These are phyloP conservation scores for Mycosphaerella arachidis DNA, from an alignment of 2,329 filamentous ascomycete genomes.

Conservation along the genomic window DNA sequence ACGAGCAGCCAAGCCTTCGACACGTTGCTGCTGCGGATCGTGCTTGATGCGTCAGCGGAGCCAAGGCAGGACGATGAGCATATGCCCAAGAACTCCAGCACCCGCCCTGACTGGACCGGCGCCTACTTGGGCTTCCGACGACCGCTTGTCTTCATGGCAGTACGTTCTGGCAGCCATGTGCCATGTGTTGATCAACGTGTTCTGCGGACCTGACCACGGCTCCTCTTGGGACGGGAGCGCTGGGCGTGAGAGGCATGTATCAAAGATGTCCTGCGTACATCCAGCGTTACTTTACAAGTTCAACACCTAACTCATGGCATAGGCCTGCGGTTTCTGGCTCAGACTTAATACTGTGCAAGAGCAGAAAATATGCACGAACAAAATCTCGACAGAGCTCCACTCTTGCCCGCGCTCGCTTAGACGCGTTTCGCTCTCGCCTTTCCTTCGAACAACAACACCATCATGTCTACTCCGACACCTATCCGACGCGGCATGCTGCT, in stretches of 20 bases:
- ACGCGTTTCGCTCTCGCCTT: too few species aligned
- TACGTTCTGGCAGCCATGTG: not conserved
- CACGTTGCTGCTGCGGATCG: not conserved
- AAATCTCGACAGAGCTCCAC: too few species aligned
- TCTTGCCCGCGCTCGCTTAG: too few species aligned
- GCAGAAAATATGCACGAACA: too few species aligned
- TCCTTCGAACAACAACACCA: too few species aligned
- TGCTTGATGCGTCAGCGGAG: not conserved
- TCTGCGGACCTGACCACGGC: not conserved
- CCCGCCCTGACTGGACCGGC: too few species aligned
- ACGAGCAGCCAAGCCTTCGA: not conserved
- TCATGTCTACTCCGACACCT: too few species aligned
- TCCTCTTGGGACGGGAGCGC: not conserved
- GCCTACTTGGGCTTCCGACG: not conserved
- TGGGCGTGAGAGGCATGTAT: not conserved
- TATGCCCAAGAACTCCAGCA: not conserved
- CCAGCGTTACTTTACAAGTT: not conserved
- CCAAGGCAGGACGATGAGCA: not conserved
- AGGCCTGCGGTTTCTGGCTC: too few species aligned
- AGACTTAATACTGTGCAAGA: too few species aligned
- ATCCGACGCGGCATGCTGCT: too few species aligned
- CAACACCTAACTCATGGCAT: not conserved
- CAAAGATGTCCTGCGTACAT: not conserved
- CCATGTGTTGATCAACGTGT: not conserved
- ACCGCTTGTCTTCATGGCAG: not conserved